Evolutionary conservation across 2,329 filamentous ascomycete species (phyloP), one percentile per base, ranked within the genome.

Genomic region (Alternaria sp.): DNA sequence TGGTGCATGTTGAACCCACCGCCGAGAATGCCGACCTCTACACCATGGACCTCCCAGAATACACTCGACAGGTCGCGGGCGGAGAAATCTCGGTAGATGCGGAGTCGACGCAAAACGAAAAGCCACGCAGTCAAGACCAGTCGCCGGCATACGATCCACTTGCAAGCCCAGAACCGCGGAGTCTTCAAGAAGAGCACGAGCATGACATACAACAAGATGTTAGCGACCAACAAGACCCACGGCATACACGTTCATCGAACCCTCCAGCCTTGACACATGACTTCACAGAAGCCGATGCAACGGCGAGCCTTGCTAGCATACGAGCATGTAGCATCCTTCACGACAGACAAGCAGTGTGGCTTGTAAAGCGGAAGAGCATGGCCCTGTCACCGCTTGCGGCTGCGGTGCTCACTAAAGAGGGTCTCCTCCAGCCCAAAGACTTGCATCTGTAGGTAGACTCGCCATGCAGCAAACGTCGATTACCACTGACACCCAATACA

Each of bases 311-410:
- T 5, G 51, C 65, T 10, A 57, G 69, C n/a, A 21, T 65, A 15
- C 60, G 56, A 44, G 45, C 59, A 17, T 79, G 77, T 58, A 69
- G 63, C 19, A 52, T 79, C 2, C 51, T 75, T 3, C 69, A 59
- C 0, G 59, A 74, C 12, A 67, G 72, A 6, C 70, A 66, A 2
- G 77, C 76, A 15, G 67, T 73, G 3, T 79, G 75, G 76, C 61
- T 69, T 3, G 59, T 76, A 1, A 74, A 73, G 47, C 64, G 59
- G 23, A 75, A 73, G 13, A 64, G 71, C 12, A 54, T 73, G 17
- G 63, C 69, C 11, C 64, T 78, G 3, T 74, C 69, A 19, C 70
- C 73, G 7, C 56, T 79, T 7, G 74, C 71, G 10, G 76, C 73
- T 19, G 68, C 71, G 5, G 67, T 76, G 10, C 65, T 80, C 1